Conservation (phyloP, 1,139 yeast species). For the Pichia cactophila region DNA sequence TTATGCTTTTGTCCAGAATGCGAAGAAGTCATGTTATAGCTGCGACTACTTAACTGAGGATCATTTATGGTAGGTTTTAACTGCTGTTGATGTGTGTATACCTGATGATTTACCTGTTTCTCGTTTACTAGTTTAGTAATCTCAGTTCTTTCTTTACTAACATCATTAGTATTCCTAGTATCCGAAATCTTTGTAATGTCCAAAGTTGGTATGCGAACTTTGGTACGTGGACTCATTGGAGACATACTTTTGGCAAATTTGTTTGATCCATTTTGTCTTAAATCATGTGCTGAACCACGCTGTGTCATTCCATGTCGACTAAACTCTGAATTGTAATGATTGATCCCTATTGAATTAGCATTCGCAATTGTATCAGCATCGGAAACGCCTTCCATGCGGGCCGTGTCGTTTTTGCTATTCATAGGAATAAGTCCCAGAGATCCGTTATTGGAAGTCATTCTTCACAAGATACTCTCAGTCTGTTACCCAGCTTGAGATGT, state of each 20-base stretch:
- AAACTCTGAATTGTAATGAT: background rate
- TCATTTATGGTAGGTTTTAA: background rate
- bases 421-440: slow-evolving; percentile 25
- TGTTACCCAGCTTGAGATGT: too few species aligned
- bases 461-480: too few species aligned
- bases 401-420: slow-evolving; percentile 26
- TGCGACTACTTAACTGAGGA: background rate
- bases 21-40: background rate
- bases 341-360: background rate
- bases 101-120: slow-evolving; percentile 1
- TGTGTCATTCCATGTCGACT: background rate
- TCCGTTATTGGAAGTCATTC: slow-evolving; percentile 19
- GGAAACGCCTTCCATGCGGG: slow-evolving; percentile 8
- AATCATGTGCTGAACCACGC: background rate
- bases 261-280: background rate
- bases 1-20: background rate
- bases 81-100: background rate
- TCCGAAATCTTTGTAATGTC: background rate
- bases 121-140: background rate
- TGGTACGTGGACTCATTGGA: slow-evolving; percentile 12
- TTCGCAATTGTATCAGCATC: background rate
- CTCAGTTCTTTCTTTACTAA: background rate
- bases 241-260: slow-evolving; percentile 10
- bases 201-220: background rate
- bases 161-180: too few species aligned